Evolutionary conservation across 225 moss, liverwort and hornwort species (phyloP), one percentile per base, ranked within the genome.

Genomic region (Straminergon stramineum): DNA sequence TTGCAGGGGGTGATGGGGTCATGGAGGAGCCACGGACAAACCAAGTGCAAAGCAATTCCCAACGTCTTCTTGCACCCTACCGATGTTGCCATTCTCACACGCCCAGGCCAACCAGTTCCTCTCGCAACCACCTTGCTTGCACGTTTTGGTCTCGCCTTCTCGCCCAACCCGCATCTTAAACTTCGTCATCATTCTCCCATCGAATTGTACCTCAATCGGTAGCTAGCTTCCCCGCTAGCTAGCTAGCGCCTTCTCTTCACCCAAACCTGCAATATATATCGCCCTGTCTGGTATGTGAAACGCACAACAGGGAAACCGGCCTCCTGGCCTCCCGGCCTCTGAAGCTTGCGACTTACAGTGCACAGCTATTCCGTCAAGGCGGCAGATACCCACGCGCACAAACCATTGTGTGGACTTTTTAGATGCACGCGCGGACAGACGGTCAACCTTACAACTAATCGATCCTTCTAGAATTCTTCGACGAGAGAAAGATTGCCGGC

Each of bases 1-100:
- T 51, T 81, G 87, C 69, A 77, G 35, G 68, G 51, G 43, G 79
- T 56, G 89, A 90, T 89, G 92, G 89, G 93, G 89, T 81, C 88
- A 55, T 52, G 41, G 55, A 56, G 83, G 69, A 73, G 74, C 51
- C 62, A 51, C 65, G 86, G 86, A 83, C 62, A 64, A 75, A 70
- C 82, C 87, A 52, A 58, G 43, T 61, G 81, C 81, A 30, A 61
- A 86, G 70, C 78, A 90, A 81, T 84, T 82, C 52, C 66, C 84
- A 91, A 89, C 90, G 89, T 89, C 92, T 75, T 60, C 89, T 67
- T 70, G 70, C 86, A 71, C 83, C 84, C 62, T 55, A 85, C 39
- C 86, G 83, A 86, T 75, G 84, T 86, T 66, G 82, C 90, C 61
- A 48, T 87, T 79, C 56, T 61, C 65, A 66, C 90, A 90, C 88